These are phyloP conservation scores for Colletotrichum sidae DNA, from an alignment of 2,329 filamentous ascomycete genomes.

Conservation along the genomic window DNA sequence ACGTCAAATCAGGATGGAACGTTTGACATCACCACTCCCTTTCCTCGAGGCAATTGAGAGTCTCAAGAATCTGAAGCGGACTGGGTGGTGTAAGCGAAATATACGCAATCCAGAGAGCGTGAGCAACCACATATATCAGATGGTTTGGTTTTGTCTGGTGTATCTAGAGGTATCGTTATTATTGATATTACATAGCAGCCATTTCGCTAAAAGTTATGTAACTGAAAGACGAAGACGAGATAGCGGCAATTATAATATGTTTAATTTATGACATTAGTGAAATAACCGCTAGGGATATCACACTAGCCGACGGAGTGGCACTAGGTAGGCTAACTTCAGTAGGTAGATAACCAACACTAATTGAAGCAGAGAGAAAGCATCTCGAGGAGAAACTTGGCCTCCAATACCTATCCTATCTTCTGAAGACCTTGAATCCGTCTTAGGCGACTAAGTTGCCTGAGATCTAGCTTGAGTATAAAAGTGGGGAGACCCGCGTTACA, in stretches of 20 bases:
- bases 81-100: constrained; percentile 5
- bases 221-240: neutral
- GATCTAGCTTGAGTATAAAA: constrained; percentile 15
- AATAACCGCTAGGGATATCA: constrained; percentile 7
- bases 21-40: constrained; percentile 7
- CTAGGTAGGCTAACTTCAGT: neutral
- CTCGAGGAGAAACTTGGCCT: constrained; percentile 5
- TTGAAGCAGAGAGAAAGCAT: constrained; percentile 13
- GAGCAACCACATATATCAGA: constrained; percentile 28
- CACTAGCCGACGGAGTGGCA: neutral
- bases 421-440: constrained; percentile 1
- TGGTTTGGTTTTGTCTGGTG: constrained; percentile 13
- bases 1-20: neutral
- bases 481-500: constrained; percentile 1
- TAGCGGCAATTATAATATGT: constrained; percentile 7
- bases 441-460: constrained; percentile 3
- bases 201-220: neutral
- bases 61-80: constrained; percentile 15
- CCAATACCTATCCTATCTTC: constrained; percentile 3
- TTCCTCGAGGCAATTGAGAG: constrained; percentile 18
- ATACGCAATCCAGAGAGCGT: constrained; percentile 23
- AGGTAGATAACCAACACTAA: neutral
- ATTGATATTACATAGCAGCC: neutral
- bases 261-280: constrained; percentile 13
- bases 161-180: constrained; percentile 10